Conservation (phyloP, 352 stramenopile species). For the Phytophthora multivora region DNA sequence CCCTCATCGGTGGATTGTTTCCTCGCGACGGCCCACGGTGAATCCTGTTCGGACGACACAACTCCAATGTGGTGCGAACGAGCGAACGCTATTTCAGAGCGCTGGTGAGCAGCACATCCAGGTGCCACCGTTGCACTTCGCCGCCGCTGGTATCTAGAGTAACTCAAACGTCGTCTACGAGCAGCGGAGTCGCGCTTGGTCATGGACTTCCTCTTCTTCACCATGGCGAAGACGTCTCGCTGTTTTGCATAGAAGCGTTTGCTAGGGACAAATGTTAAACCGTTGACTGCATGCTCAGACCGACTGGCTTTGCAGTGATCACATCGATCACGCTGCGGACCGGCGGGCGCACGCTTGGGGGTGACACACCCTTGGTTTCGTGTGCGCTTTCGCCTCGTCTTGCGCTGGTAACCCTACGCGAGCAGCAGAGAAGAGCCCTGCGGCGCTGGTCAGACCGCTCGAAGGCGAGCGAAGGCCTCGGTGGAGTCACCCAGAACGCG, state of each 20-base stretch:
- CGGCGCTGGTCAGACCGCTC: conserved; percentile 16
- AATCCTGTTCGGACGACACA: background rate
- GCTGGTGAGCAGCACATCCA: conserved; percentile 1
- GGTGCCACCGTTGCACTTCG: background rate
- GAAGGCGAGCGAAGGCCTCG: conserved; percentile 1
- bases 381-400: conserved; percentile 29
- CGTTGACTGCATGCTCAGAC: conserved; percentile 9
- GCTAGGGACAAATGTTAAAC: conserved; percentile 14
- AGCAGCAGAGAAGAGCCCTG: conserved; percentile 19
- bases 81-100: background rate
- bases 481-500: conserved; percentile 8
- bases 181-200: too few relatives aligned
- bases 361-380: conserved; percentile 17
- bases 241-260: conserved; percentile 10
- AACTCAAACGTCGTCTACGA: background rate
- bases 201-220: too few relatives aligned
- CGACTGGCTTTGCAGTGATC: background rate
- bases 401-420: conserved; percentile 16
- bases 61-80: too few relatives aligned
- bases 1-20: conserved; percentile 18
- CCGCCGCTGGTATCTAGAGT: background rate
- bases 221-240: background rate
- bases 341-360: background rate
- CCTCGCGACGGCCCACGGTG: background rate
- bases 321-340: conserved; percentile 16